These are phyloP conservation scores for Tympanopsis confertula DNA, from an alignment of 2,329 filamentous ascomycete species.

Conservation along the genomic window DNA sequence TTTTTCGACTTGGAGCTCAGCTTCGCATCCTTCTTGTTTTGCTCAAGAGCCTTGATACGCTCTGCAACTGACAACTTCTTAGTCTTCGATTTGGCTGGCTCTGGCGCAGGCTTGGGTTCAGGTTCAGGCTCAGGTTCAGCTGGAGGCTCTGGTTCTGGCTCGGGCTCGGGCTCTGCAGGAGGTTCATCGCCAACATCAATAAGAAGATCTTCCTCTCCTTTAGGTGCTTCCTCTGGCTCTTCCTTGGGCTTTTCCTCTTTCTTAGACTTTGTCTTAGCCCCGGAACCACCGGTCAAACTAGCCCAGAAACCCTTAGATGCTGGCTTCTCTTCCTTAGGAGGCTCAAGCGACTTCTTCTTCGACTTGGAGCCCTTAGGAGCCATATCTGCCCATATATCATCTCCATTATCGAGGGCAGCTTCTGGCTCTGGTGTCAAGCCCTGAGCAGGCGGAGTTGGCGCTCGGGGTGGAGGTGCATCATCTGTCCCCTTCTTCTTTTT, in stretches of 20 bases:
- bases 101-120: conserved; percentile 19
- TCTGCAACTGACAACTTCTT: not conserved
- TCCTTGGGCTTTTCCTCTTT: conserved; percentile 2
- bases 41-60: not conserved
- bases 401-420: not conserved
- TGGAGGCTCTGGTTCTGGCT: conserved; percentile 20
- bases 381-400: not conserved
- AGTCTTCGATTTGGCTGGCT: conserved; percentile 18
- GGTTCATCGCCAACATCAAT: conserved; percentile 9
- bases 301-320: not conserved
- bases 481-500: conserved; percentile 25
- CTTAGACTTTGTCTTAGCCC: conserved; percentile 7
- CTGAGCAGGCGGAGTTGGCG: not conserved
- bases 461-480: conserved; percentile 4
- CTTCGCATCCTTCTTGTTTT: not conserved
- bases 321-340: not conserved
- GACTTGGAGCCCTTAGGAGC: not conserved
- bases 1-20: not conserved
- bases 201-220: not conserved
- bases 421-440: not conserved
- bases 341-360: not conserved
- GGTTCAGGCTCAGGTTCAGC: conserved; percentile 25
- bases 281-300: not conserved
- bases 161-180: conserved; percentile 24
- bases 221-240: conserved; percentile 10